Evolutionary conservation across 148 eudicot genomes (phyloP), one percentile per base, ranked within the genome.

Genomic region (Fagopyrum tataricum): DNA sequence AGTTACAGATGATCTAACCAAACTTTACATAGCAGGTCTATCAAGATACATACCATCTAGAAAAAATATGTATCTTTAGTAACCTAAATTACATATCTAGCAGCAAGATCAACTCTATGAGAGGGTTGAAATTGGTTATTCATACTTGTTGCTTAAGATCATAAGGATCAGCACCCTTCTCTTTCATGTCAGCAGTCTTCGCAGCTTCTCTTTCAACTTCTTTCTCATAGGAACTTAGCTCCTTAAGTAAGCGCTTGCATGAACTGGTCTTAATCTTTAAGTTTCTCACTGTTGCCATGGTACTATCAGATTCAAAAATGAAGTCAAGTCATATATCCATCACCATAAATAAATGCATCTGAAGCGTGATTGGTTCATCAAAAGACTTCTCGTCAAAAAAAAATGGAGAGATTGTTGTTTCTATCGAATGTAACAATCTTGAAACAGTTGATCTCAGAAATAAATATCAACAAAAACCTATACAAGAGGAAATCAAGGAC

Each of bases 171-270:
- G 98, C 97, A 17, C 86, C 85, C 52, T 87, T 90, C 76, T 86
- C 97, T 82, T 95, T 91, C 99, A 95, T 95, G 47, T 86, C 93
- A 71, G 97, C 85, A 51, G 91, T 91, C 84, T 91, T 95, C 48
- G 97, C 93, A 71, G 93, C 86, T 85, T 91, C 98, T 72, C 85
- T 85, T 77, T 95, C 96, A 70, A 95, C 96, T 81, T 95, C 98
- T 78, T 90, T 88, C 89, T 95, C 90, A 77, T 94, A 94, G 7
- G 89, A 90, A 69, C 84, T 82, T 11, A 95, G 82, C 89, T 95
- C 98, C 80, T 95, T 95, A 68, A 87, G 80, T 31, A 91, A 85
- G 37, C 98, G 93, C 76, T 90, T 90, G 81, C 97, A 91, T 15
- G 97, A 88, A 55, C 96, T 81, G 14, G 96, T 90, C 85, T 91